Base-by-base conservation (phyloP, 1,284 basidiomycete species). In the Farysia itapuensis region DNA sequence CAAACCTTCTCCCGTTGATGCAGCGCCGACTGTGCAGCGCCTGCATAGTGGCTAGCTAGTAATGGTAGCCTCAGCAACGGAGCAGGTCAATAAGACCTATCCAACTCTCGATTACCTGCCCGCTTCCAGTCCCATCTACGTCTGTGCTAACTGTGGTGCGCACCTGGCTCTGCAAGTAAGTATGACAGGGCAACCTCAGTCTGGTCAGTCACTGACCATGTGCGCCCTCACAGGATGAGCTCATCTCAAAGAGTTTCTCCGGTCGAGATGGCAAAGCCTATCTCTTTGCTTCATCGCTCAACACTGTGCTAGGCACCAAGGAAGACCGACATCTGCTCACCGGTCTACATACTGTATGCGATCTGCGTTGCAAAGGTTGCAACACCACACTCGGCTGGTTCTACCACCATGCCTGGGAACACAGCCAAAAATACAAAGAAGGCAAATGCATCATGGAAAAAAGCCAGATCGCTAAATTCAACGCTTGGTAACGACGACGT, bases 361-460 rank as follows among this genome's bases (percentile, higher is more conserved):
- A 90, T 67, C 82, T 86, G 0, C 86, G 81, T 70, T 90, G 89
- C 70, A 53, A 86, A 26, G 87, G 86, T 0, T 91, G 89, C 76
- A 84, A 85, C 47, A 85, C 85, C 14, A 82, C 86, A 18, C 63
- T 91, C 4, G 89, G 89, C 0, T 91, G 89, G 89, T 88, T 81
- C 67, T 91, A 92, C 64, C 82, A 88, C 70, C 87, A 86, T 67
- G 88, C 89, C 6, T 82, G 84, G 2, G 87, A 91, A 64, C 79
- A 80, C 22, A 81, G 83, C 6, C 89, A 92, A 82, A 88, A 86
- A 72, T 91, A 91, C 72, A 91, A 91, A 75, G 89, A 91, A 83
- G 86, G 89, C 84, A 42, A 48, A 39, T 35, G 86, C 69, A 81
- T 91, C n/a, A 80, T 91, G 31, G 89, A 91, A 73, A 81, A 85